These are phyloP conservation scores for Maudiozyma humilis DNA, from an alignment of 1,139 yeast species.

Conservation along the genomic window DNA sequence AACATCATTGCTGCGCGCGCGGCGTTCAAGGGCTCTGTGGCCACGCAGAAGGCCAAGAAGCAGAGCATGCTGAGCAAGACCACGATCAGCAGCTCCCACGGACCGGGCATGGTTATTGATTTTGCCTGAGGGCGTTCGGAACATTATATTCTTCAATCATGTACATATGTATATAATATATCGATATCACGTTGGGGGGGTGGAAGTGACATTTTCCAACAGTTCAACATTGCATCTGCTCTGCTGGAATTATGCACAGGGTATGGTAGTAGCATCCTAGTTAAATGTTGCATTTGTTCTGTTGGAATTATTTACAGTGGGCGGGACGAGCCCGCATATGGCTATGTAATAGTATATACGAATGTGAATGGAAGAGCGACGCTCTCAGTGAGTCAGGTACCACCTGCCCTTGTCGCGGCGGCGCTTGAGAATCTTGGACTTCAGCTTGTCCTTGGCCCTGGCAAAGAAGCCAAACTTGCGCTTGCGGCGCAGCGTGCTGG, in stretches of 20 bases:
- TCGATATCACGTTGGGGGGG: too few relatives aligned
- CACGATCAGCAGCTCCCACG: slow-evolving; percentile 59
- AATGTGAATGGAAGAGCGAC: not conserved
- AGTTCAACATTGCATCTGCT: too few relatives aligned
- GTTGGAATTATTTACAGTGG: not conserved
- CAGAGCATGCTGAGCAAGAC: slow-evolving; percentile 69
- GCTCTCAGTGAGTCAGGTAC: slow-evolving; percentile 72
- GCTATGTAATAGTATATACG: not conserved
- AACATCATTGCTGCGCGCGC: slow-evolving; percentile 66
- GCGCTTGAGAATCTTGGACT: slow-evolving; percentile 69
- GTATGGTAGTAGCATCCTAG: not conserved
- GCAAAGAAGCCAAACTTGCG: slow-evolving; percentile 87
- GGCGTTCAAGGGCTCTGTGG: slow-evolving; percentile 53
- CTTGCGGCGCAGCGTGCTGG: slow-evolving; percentile 83
- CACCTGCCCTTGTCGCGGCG: slow-evolving; percentile 89
- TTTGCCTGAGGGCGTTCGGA: slow-evolving; percentile 28
- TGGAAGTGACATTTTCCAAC: too few relatives aligned
- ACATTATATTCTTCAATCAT: not conserved
- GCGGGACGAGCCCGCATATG: not conserved
- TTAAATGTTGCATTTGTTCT: too few relatives aligned
- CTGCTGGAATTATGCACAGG: too few relatives aligned
- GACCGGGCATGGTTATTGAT: slow-evolving; percentile 74
- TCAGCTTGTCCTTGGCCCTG: slow-evolving; percentile 69
- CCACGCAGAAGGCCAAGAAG: slow-evolving; percentile 50
- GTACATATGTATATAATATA: not conserved